These are phyloP conservation scores for Crithidia sp. DNA, from an alignment of 208 protist genomes.

Conservation along the genomic window DNA sequence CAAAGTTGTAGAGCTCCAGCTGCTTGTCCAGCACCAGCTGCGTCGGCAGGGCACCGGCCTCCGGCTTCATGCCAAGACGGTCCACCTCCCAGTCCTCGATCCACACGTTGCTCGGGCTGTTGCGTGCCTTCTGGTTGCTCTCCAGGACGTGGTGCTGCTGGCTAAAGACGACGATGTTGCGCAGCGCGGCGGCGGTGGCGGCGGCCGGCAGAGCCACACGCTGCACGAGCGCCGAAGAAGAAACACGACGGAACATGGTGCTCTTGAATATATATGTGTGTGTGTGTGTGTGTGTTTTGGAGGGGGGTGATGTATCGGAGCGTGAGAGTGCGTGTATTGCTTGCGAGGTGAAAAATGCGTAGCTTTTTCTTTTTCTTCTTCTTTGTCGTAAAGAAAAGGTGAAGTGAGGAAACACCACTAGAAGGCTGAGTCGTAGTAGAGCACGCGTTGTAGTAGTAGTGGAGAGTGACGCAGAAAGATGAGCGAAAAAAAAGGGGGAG, in stretches of 20 bases:
- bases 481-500: slow-evolving; percentile 28
- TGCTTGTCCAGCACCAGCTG: slow-evolving; percentile 81
- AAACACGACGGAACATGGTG: slow-evolving; percentile 61
- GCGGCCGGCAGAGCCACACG: slow-evolving; percentile 11
- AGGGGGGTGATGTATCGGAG: not conserved
- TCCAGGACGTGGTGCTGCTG: slow-evolving; percentile 88
- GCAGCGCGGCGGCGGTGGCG: slow-evolving; percentile 27
- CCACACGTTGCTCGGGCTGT: slow-evolving; percentile 89
- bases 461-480: slow-evolving; percentile 13
- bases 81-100: slow-evolving; percentile 90
- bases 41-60: slow-evolving; percentile 72
- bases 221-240: slow-evolving; percentile 22
- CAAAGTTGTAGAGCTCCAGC: slow-evolving; percentile 90
- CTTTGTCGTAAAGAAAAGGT: not conserved
- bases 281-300: slow-evolving; percentile 5
- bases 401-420: not conserved
- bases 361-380: not conserved
- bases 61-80: slow-evolving; percentile 63
- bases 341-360: too few relatives aligned
- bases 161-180: slow-evolving; percentile 83
- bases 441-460: not conserved
- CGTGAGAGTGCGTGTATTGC: too few relatives aligned
- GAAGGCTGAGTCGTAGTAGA: not conserved
- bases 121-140: slow-evolving; percentile 87
- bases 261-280: slow-evolving; percentile 5